These are phyloP conservation scores for Cymbopogon flexuosus DNA, from an alignment of 202 grass and related monocot species.

Conservation along the genomic window DNA sequence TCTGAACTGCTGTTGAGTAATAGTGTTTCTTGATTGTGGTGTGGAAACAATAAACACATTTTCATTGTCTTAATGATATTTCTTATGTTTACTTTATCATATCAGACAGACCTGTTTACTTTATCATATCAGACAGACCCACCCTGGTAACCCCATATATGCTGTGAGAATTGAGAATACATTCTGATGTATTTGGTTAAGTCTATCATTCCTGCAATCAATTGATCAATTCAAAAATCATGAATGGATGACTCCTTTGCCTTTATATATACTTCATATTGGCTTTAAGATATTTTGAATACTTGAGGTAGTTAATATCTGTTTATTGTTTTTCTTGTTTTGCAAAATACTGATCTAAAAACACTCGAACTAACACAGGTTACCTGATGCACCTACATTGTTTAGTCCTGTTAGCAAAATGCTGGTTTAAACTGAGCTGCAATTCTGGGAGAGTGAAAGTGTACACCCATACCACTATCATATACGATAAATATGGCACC, in stretches of 20 bases:
- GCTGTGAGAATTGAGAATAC: not conserved
- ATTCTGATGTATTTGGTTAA: conserved; percentile 35
- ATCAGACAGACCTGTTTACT: conserved; percentile 2
- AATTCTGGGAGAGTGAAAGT: not conserved
- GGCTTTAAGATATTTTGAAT: conserved; percentile 13
- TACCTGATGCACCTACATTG: not conserved
- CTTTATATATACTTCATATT: conserved; percentile 10
- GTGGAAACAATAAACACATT: not conserved
- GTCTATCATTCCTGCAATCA: conserved; percentile 7
- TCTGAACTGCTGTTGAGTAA: conserved; percentile 10
- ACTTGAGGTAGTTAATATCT: not conserved
- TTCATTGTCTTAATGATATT: conserved; percentile 8
- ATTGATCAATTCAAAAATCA: not conserved
- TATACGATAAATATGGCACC: not conserved
- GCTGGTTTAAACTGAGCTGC: conserved; percentile 1
- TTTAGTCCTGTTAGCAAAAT: not conserved
- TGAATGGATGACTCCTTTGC: not conserved
- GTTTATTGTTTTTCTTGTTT: conserved; percentile 3
- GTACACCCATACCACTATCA: not conserved
- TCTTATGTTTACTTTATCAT: conserved; percentile 16
- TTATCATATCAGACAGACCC: conserved; percentile 6
- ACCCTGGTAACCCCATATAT: not conserved
- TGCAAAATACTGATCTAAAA: conserved; percentile 3
- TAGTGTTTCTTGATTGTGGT: conserved; percentile 23
- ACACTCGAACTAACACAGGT: not conserved